Percentiles rank a stretch among this genome's conserved stretches.
phyloP scores from a whole-genome alignment of 2,329 filamentous ascomycete species.

The Fusarium pininemorale region DNA sequence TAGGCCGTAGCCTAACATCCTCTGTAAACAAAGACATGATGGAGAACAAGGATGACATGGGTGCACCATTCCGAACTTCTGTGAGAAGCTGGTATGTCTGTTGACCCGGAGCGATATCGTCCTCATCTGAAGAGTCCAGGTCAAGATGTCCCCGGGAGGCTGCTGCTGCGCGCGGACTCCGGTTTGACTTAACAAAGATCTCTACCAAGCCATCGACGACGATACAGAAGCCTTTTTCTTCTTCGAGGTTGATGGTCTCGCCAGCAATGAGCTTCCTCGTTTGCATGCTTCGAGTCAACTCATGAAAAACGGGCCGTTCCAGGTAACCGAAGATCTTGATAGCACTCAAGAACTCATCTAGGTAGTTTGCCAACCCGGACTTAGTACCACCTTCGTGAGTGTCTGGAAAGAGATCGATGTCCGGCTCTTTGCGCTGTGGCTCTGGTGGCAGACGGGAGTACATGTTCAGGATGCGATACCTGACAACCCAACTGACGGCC shows the following conservation, averaged over 20 bases:
- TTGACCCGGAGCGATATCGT: slow-evolving; percentile 72
- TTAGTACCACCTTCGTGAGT: slow-evolving; percentile 90
- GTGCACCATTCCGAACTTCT: slow-evolving; percentile 96
- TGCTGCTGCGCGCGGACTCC: slow-evolving; percentile 54
- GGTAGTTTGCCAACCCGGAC: slow-evolving; percentile 90
- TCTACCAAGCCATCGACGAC: slow-evolving; percentile 97
- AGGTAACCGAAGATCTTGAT: slow-evolving; percentile 99
- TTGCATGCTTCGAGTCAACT: slow-evolving; percentile 97
- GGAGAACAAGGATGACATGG: slow-evolving; percentile 98
- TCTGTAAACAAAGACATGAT: slow-evolving; percentile 98
- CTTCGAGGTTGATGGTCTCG: slow-evolving; percentile 92
- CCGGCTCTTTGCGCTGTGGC: slow-evolving; percentile 93
- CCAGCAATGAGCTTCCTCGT: slow-evolving; percentile 95
- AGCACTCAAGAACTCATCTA: slow-evolving; percentile 97
- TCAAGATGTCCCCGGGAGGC: slow-evolving; percentile 37
- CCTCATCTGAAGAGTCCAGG: slow-evolving; percentile 66
- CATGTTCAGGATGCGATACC: slow-evolving; percentile 97
- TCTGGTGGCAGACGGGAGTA: slow-evolving; percentile 94
- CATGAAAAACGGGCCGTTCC: slow-evolving; percentile 95
- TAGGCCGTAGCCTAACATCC: slow-evolving; percentile 81
- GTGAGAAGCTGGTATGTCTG: slow-evolving; percentile 95
- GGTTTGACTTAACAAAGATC: slow-evolving; percentile 94
- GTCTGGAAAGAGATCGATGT: slow-evolving; percentile 94
- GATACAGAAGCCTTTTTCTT: slow-evolving; percentile 97
- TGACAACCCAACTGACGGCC: slow-evolving; percentile 90